These are phyloP conservation scores for Cercospora nicotianae DNA, from an alignment of 2,329 filamentous ascomycete species.

Conservation along the genomic window DNA sequence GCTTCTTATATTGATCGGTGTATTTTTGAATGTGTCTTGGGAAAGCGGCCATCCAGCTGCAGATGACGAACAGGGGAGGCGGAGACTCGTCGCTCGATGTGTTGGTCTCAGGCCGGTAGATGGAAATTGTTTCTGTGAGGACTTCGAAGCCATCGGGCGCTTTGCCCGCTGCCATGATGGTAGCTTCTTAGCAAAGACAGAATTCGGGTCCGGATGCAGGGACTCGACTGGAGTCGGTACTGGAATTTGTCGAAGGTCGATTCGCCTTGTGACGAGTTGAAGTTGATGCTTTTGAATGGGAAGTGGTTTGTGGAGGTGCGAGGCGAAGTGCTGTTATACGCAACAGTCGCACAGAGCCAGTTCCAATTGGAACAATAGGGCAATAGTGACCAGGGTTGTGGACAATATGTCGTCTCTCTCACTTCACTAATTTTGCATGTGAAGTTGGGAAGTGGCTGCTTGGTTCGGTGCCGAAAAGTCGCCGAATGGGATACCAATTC, in stretches of 20 bases:
- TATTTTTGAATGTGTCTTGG: conserved; percentile 39
- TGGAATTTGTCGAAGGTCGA: background rate
- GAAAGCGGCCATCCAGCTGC: conserved; percentile 34
- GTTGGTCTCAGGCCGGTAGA: background rate
- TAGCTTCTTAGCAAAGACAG: background rate
- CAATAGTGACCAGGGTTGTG: background rate
- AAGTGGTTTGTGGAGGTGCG: too few relatives aligned
- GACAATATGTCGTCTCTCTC: background rate
- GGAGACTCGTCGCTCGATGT: background rate
- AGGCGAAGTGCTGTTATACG: background rate
- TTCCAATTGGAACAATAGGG: background rate
- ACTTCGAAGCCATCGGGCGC: conserved; percentile 10
- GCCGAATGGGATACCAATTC: background rate
- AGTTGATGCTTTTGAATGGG: too few relatives aligned
- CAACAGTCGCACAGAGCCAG: background rate
- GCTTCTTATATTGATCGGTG: conserved; percentile 31
- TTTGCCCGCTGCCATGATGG: conserved; percentile 5
- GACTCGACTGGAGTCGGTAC: background rate
- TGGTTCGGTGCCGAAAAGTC: background rate
- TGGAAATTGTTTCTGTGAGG: conserved; percentile 16
- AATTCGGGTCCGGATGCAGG: background rate
- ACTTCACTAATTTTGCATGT: background rate
- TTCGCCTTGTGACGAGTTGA: too few relatives aligned
- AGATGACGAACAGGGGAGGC: conserved; percentile 15
- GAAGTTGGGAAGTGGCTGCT: background rate